These are phyloP conservation scores for Umbelopsis isabellina DNA, from an alignment of 192 early-diverging fungal genomes.

Conservation along the genomic window DNA sequence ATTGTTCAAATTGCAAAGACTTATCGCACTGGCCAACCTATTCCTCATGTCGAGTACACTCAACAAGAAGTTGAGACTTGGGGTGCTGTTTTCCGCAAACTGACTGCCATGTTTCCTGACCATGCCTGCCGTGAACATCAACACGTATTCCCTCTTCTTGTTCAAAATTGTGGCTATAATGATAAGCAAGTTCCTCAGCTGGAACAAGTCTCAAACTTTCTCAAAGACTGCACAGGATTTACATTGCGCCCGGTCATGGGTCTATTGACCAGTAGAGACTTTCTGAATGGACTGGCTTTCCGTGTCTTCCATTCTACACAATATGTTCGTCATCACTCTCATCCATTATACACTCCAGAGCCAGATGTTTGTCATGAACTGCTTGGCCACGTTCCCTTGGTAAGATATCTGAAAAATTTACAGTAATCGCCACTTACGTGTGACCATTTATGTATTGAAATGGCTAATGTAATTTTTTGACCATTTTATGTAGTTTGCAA, in stretches of 20 bases:
- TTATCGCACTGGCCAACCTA: constrained; percentile 73
- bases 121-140: constrained; percentile 94
- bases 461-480: neutral
- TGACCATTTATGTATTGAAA: neutral
- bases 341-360: constrained; percentile 93
- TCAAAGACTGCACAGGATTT: constrained; percentile 95
- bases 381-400: constrained; percentile 82
- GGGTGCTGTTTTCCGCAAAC: constrained; percentile 76
- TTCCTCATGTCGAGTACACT: constrained; percentile 85
- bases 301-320: constrained; percentile 97
- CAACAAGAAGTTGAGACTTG: constrained; percentile 81
- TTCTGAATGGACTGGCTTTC: constrained; percentile 95
- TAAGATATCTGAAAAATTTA: constrained; percentile 21
- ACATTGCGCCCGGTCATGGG: constrained; percentile 95
- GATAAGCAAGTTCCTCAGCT: constrained; percentile 89
- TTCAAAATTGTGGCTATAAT: constrained; percentile 90
- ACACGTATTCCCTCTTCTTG: constrained; percentile 85
- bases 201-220: constrained; percentile 84
- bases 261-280: constrained; percentile 89
- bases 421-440: neutral
- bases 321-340: constrained; percentile 94
- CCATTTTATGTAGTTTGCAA: constrained; percentile 60
- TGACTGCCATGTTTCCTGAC: constrained; percentile 75
- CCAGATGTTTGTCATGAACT: constrained; percentile 96
- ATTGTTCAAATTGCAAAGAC: constrained; percentile 86